Percentiles rank a stretch among this genome's conserved stretches.
Evolutionary conservation across 2,329 filamentous ascomycete genomes (phyloP).

Genomic region (Botryotinia narcissicola): DNA sequence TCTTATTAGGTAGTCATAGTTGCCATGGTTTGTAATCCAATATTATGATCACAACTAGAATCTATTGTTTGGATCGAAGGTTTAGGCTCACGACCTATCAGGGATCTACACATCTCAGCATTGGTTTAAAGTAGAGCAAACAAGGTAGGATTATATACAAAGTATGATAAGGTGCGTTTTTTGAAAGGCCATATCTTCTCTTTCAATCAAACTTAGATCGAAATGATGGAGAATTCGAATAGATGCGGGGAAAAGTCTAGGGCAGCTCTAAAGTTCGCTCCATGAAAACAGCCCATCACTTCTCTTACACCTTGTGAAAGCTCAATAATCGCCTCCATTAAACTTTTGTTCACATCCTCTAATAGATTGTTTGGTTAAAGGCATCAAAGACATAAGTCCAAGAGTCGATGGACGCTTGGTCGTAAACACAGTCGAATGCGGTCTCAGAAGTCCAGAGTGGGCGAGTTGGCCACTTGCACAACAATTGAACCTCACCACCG

Average conservation of each 20-base stretch:
- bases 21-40: background rate
- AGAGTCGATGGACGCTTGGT: background rate
- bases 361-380: background rate
- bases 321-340: accelerated
- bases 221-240: too few relatives aligned
- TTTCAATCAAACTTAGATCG: too few relatives aligned
- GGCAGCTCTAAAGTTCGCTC: too few relatives aligned
- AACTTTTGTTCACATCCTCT: background rate
- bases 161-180: background rate
- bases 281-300: too few relatives aligned
- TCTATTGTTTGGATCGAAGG: background rate
- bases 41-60: background rate
- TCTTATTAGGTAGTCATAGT: background rate
- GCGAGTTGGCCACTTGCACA: background rate
- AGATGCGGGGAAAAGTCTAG: too few relatives aligned
- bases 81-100: background rate
- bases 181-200: background rate
- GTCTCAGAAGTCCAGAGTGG: background rate
- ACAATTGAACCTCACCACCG: background rate
- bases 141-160: background rate
- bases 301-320: too few relatives aligned
- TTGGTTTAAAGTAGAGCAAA: background rate
- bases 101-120: background rate
- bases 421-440: background rate
- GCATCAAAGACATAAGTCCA: background rate